Evolutionary conservation across 2,329 filamentous ascomycete species (phyloP), one percentile per base, ranked within the genome.

Genomic region (Cercospora janseana): DNA sequence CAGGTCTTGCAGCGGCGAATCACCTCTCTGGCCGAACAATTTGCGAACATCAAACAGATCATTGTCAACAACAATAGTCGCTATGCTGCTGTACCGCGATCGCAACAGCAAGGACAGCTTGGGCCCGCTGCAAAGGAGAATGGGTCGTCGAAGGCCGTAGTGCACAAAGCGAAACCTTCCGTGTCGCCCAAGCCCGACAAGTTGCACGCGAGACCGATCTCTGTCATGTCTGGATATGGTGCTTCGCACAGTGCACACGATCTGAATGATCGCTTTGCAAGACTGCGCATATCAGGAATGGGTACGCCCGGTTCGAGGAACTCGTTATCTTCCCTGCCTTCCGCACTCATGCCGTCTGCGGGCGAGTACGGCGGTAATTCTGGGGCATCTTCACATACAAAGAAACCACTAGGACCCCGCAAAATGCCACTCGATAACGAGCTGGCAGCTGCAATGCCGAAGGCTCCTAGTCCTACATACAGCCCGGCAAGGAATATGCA

Each of bases 401-500:
- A 35, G 26, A 67, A 68, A 35, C 72, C 69, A 3, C 42, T 69
- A 42, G 79, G 78, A 2, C 77, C 80, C 16, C 73, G 80, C 52
- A 72, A 75, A 8, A 81, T 82, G 76, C 72, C 75, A 2, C 60
- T 82, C 1, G 72, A 79, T 38, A 79, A 73, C 20, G 65, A 68
- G n/a, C 56, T 77, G n/a, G 66, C 80, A 6, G 75, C 79, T 8
- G 75, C 74, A 12, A 71, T 89, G 62, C 86, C 86, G 8, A 86
- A 86, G 64, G 70, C 85, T 37, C 87, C 87, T 1, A 85, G 84
- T 61, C 85, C 87, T 6, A 87, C 87, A 3, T 91, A 90, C 63
- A 89, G 83, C 60, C 87, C 87, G n/a, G 84, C 84, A 1, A 78
- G 86, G 26, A 87, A 87, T 21, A 86, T 82, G 49, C 75, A 85